Evolutionary conservation across 345 rosid species (phyloP).

Genomic region (Anastatica hierochuntica): DNA sequence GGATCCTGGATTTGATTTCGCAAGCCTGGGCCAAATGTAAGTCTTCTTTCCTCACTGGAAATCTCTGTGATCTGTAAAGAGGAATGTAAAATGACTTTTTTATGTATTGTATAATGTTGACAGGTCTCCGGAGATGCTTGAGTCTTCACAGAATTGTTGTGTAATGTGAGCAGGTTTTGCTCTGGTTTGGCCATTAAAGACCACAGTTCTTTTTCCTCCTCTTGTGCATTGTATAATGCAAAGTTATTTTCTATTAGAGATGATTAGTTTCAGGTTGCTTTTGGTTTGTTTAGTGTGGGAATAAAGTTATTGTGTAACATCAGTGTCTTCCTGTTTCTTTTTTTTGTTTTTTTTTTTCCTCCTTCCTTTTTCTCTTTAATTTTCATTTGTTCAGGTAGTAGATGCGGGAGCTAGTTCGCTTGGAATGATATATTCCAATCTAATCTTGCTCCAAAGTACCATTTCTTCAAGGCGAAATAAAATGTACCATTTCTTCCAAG

Average conservation of each 20-base stretch:
- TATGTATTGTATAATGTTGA: background rate
- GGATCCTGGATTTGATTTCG: slow-evolving; percentile 73
- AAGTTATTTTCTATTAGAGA: background rate
- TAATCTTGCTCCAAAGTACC: too few species aligned
- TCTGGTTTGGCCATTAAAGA: background rate
- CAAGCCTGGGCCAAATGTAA: slow-evolving; percentile 77
- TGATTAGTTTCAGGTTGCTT: background rate
- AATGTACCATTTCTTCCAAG: too few species aligned
- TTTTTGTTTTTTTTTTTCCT: too few species aligned
- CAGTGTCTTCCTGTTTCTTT: too few species aligned
- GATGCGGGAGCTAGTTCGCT: too few species aligned
- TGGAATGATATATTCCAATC: too few species aligned
- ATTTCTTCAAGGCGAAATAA: too few species aligned
- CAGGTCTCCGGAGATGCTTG: slow-evolving; percentile 72
- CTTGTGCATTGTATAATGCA: slow-evolving; percentile 20
- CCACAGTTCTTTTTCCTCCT: background rate
- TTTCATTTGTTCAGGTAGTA: too few species aligned
- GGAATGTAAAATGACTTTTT: background rate
- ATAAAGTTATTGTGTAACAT: too few species aligned
- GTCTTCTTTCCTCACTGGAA: slow-evolving; percentile 19
- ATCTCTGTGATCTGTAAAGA: background rate
- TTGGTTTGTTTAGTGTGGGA: background rate
- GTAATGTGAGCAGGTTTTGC: slow-evolving; percentile 47
- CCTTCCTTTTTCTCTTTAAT: too few species aligned
- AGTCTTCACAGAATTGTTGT: slow-evolving; percentile 64